These are phyloP conservation scores for Scenedesmus sp. DNA, from an alignment of 163 green algal genomes.

Conservation along the genomic window DNA sequence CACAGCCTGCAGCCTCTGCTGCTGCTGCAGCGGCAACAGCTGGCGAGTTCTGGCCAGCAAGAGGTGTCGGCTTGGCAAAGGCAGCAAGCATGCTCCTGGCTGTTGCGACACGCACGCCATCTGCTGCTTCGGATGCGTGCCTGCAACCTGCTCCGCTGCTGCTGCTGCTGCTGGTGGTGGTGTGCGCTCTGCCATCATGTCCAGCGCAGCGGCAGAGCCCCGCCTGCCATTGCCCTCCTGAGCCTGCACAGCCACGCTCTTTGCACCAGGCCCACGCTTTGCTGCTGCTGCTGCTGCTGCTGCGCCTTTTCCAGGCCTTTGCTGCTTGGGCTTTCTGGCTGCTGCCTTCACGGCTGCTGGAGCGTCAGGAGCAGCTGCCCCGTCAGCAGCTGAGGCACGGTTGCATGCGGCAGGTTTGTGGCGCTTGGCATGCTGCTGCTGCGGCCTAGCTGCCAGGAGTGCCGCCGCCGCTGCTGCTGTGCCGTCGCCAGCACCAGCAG, in stretches of 20 bases:
- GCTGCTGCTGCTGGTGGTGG: background rate
- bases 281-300: background rate
- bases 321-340: background rate
- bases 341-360: no score
- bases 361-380: no score
- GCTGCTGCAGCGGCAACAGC: background rate
- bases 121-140: background rate
- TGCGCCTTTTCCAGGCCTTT: no score
- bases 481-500: background rate
- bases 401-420: background rate
- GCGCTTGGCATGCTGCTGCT: background rate
- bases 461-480: background rate
- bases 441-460: background rate
- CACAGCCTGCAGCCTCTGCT: background rate
- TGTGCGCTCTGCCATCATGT: no score
- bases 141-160: constrained; percentile 8
- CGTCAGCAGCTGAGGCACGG: background rate
- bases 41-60: background rate
- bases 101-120: background rate
- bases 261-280: background rate
- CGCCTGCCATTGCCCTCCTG: background rate
- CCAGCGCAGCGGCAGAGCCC: background rate
- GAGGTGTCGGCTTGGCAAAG: background rate
- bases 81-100: background rate
- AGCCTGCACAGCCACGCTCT: no score